These are phyloP conservation scores for Acanthamoeba divionensis DNA, from an alignment of 208 protist species.

Conservation along the genomic window DNA sequence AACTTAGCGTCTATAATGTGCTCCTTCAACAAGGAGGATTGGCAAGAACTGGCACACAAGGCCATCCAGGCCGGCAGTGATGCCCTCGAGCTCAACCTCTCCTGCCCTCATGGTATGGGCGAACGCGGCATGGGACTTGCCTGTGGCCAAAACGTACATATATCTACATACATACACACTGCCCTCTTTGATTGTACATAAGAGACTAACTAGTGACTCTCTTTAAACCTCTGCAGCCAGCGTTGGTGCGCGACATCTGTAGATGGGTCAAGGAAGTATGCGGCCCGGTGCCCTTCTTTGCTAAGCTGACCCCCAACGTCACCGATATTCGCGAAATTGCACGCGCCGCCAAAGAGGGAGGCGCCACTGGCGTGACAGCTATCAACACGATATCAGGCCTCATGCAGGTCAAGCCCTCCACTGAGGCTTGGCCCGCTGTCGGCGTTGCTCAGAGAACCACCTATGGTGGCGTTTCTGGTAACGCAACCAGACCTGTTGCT, in stretches of 20 bases:
- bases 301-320: slow-evolving; percentile 90
- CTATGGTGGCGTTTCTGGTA: slow-evolving; percentile 88
- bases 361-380: slow-evolving; percentile 84
- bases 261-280: slow-evolving; percentile 80
- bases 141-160: slow-evolving; percentile 76
- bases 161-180: not conserved
- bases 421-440: slow-evolving; percentile 81
- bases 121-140: slow-evolving; percentile 86
- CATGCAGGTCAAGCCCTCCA: slow-evolving; percentile 70
- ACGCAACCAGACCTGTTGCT: slow-evolving; percentile 85
- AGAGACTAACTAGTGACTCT: not conserved
- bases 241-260: slow-evolving; percentile 83
- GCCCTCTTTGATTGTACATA: not conserved
- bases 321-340: slow-evolving; percentile 85
- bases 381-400: slow-evolving; percentile 89
- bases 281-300: slow-evolving; percentile 84
- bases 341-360: slow-evolving; percentile 82
- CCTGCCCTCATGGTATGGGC: slow-evolving; percentile 89
- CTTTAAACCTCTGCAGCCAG: slow-evolving; percentile 30
- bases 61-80: slow-evolving; percentile 79
- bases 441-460: slow-evolving; percentile 81
- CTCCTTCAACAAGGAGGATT: slow-evolving; percentile 81
- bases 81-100: slow-evolving; percentile 88
- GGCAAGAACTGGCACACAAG: slow-evolving; percentile 79
- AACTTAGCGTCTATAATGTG: slow-evolving; percentile 89